Percentiles rank a stretch among this genome's conserved stretches.
Evolutionary conservation across 2,329 filamentous ascomycete species (phyloP).

Genomic region (Cladophialophora bantiana): DNA sequence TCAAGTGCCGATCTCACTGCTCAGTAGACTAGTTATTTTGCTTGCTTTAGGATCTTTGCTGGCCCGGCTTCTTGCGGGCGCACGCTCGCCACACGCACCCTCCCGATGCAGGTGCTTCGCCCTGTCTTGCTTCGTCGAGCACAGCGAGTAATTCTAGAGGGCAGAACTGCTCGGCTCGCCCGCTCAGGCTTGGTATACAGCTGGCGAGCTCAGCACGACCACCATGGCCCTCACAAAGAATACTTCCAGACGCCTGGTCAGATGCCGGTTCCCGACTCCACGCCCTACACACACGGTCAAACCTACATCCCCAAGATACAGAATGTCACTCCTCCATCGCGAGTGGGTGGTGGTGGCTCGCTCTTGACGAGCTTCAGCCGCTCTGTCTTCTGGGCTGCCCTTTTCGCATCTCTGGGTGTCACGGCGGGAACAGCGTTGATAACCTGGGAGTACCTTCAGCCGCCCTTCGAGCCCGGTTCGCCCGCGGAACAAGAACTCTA

Average conservation of each 20-base stretch:
- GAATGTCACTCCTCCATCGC: background rate
- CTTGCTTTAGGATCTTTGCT: background rate
- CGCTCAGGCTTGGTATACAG: background rate
- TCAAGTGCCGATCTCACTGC: background rate
- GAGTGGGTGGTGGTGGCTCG: conserved; percentile 20
- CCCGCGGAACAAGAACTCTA: conserved; percentile 45
- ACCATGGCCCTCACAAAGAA: conserved; percentile 41
- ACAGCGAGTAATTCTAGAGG: conserved; percentile 9
- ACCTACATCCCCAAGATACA: conserved; percentile 5
- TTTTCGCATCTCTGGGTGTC: conserved; percentile 33
- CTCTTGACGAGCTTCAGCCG: conserved; percentile 29
- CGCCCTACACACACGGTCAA: conserved; percentile 23
- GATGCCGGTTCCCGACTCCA: conserved; percentile 36
- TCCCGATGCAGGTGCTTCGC: conserved; percentile 33
- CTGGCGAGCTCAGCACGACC: conserved; percentile 32
- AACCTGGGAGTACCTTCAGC: conserved; percentile 41
- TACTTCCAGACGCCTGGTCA: conserved; percentile 41
- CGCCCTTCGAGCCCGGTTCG: conserved; percentile 45
- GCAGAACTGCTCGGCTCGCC: background rate
- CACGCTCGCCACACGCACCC: background rate
- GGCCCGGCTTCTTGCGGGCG: background rate
- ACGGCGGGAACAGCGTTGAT: conserved; percentile 37
- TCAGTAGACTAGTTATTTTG: background rate
- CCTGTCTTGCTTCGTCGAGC: conserved; percentile 29
- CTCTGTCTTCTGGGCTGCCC: conserved; percentile 29